Evolutionary conservation across 192 early-diverging fungal genomes (phyloP), one percentile per base, ranked within the genome.

Genomic region (Linnemannia elongata): DNA sequence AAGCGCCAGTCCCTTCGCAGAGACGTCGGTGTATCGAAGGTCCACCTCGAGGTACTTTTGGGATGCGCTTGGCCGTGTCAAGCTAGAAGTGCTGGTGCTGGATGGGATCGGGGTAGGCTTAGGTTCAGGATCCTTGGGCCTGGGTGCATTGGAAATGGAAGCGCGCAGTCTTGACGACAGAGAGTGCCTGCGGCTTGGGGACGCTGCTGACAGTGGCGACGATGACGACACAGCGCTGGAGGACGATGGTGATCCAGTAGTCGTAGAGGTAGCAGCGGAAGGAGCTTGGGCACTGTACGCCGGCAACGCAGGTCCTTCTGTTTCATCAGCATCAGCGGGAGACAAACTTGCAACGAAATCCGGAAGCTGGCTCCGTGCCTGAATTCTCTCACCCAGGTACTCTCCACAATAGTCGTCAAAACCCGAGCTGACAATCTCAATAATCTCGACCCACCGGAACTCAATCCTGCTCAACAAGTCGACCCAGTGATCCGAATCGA

Each of bases 31-130:
- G 74, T 86, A 86, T n/a, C 84, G 84, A 33, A 86, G 79, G 41
- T 86, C 84, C 33, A 86, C 73, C 30, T 86, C 79, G 17, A 86
- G 84, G 41, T 86, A 86, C 63, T 86, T 86, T 68, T 86, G 84
- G 10, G 75, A 81, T 9, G 75, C 60, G 6, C 27, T 44, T 6
- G 76, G 55, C 2, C 38, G 39, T 15, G 44, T 2, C 9, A 33
- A 3, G 27, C 72, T 22, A 0, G 74, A 2, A 4, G 60, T 66
- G 4, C 60, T 66, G 60, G 27, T 18, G 33, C 5, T 9, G 36
- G n/a, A 60, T 6, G 22, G n/a, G 33, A 27, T 45, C 17, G 75
- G 20, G 70, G 55, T 27, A 6, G 69, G n/a, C n/a, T 44, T 76
- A 9, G 52, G 33, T 30, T 68, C 75, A 4, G 69, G 35, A 15